Base-by-base conservation (phyloP, 73 alveolate genomes). In the Uronychia binucleata region DNA sequence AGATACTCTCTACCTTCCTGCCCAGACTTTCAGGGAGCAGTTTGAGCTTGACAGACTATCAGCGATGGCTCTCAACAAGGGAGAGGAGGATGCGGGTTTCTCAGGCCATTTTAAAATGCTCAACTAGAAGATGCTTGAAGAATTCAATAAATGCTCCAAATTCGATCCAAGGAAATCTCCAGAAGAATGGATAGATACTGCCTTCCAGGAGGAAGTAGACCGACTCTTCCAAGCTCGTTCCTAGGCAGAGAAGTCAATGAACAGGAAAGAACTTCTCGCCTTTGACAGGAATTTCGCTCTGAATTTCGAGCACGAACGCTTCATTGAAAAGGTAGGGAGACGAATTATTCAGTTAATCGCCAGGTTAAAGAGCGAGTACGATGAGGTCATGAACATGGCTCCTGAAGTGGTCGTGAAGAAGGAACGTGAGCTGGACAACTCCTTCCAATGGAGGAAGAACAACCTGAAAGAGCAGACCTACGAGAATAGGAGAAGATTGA, bases 231-330 rank as follows among this genome's bases (percentile, higher is more conserved):
- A 79, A 30, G 77, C 58, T 26, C 79, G 93, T 19, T 26, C 74
- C 28, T 1, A 60, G 34, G 31, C 78, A 0, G 93, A 86, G 85
- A 79, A 59, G 33, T 58, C 82, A 14, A 28, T 86, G 84, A 59
- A 60, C 60, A 57, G 93, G 32, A 80, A 33, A 1, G 93, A 86
- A 28, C 80, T 80, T 0, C 30, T 58, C 19, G 92, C 92, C 0
- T 85, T 77, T 59, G 92, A 85, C 58, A 26, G 29, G n/a, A 75
- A 29, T 34, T 46, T 83, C 32, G 76, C 76, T 57, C 28, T 30
- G 32, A 74, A 83, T 59, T 33, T 83, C 57, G 59, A 78, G 30
- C 81, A 28, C 28, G 82, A 57, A 46, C 57, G 58, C 32, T 25
- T 81, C 33, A n/a, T 81, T 25, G 81, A 78, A 26, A 60, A 34